These are phyloP conservation scores for Fusarium pininemorale DNA, from an alignment of 2,329 filamentous ascomycete genomes.

Conservation along the genomic window DNA sequence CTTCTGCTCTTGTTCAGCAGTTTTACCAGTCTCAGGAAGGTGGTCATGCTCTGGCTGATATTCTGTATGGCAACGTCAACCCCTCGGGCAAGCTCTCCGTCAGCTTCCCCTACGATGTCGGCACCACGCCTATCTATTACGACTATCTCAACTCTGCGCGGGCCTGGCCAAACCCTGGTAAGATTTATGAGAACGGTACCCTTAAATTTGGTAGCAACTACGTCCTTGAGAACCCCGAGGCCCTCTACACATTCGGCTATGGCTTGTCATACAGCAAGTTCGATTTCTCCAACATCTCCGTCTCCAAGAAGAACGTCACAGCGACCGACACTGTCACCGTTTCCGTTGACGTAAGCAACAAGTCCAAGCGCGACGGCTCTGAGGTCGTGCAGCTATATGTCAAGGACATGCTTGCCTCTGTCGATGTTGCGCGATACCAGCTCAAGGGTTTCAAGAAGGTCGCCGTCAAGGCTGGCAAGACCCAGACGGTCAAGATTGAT, in stretches of 20 bases:
- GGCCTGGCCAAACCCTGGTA: slow-evolving; percentile 61
- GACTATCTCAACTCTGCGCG: slow-evolving; percentile 76
- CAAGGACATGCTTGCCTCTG: slow-evolving; percentile 67
- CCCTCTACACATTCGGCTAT: slow-evolving; percentile 73
- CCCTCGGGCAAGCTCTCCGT: slow-evolving; percentile 73
- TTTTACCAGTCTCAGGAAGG: slow-evolving; percentile 79
- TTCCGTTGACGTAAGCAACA: slow-evolving; percentile 70
- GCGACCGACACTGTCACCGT: slow-evolving; percentile 65
- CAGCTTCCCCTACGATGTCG: slow-evolving; percentile 73
- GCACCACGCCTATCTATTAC: slow-evolving; percentile 75
- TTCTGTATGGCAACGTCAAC: slow-evolving; percentile 72
- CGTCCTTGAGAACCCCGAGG: slow-evolving; percentile 66
- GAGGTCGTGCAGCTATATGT: slow-evolving; percentile 77
- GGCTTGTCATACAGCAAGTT: slow-evolving; percentile 73
- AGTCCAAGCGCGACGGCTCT: slow-evolving; percentile 63
- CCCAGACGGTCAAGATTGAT: slow-evolving; percentile 60
- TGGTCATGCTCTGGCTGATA: slow-evolving; percentile 71
- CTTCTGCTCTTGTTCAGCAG: slow-evolving; percentile 74
- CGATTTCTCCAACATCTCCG: slow-evolving; percentile 62
- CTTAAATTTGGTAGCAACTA: slow-evolving; percentile 72
- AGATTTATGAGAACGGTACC: slow-evolving; percentile 64
- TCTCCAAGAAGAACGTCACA: slow-evolving; percentile 59
- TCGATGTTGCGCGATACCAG: slow-evolving; percentile 71
- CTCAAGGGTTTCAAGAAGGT: slow-evolving; percentile 76
- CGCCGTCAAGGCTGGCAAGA: slow-evolving; percentile 66